phyloP scores from a whole-genome alignment of 805 yeast genomes.

The Saturnispora hagleri region DNA sequence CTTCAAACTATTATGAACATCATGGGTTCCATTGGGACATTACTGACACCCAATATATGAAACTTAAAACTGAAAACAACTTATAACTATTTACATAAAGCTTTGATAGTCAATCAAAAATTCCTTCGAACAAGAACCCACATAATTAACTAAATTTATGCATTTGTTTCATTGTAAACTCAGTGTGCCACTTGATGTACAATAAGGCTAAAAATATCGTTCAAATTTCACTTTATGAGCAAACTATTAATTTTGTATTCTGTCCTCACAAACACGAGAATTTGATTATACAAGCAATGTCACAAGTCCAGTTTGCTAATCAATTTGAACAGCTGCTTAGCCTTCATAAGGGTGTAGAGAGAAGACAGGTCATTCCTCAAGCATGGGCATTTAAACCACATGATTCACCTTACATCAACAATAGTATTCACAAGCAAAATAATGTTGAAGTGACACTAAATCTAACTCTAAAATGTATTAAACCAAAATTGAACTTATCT shows the following conservation, averaged over 20 bases:
- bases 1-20: neutral
- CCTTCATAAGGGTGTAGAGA: neutral
- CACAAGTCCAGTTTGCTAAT: constrained; percentile 5
- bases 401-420: neutral
- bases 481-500: constrained; percentile 50
- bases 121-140: too few species aligned
- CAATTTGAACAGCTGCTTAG: constrained; percentile 1
- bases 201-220: neutral
- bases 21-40: neutral
- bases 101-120: too few species aligned
- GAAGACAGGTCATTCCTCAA: constrained; percentile 17
- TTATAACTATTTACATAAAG: too few species aligned
- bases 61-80: too few species aligned
- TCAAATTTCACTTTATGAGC: neutral
- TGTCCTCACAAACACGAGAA: neutral
- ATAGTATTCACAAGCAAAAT: neutral
- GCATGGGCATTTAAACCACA: neutral
- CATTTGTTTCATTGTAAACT: too few species aligned
- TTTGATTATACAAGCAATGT: constrained; percentile 2
- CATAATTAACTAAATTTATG: too few species aligned
- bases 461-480: constrained; percentile 48
- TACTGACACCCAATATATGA: too few species aligned
- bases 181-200: too few species aligned
- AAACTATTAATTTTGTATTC: neutral
- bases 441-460: neutral